phyloP scores from a whole-genome alignment of 495 filamentous ascomycete genomes.

The Pseudoneurospora amorphoporcata region DNA sequence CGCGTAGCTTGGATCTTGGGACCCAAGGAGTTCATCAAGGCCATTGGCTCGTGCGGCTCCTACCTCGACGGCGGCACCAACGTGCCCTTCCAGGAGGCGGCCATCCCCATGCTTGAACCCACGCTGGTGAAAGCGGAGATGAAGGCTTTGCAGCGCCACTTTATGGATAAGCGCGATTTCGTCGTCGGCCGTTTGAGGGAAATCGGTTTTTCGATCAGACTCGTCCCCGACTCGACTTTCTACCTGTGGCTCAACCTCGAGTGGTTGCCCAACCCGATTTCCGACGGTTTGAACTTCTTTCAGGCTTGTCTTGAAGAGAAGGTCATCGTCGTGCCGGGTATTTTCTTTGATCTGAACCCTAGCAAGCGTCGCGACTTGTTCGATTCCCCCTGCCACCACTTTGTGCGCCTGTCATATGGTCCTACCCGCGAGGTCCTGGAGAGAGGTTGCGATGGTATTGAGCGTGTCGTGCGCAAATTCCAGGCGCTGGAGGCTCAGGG shows the following conservation, averaged over 20 bases:
- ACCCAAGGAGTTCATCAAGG: constrained; percentile 92
- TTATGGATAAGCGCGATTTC: constrained; percentile 83
- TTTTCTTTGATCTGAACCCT: constrained; percentile 88
- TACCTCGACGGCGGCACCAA: constrained; percentile 97
- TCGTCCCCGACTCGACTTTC: constrained; percentile 81
- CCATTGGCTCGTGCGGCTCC: constrained; percentile 82
- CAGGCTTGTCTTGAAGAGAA: constrained; percentile 83
- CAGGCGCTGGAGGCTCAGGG: background rate
- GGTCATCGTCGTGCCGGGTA: constrained; percentile 90
- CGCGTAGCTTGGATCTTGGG: constrained; percentile 93
- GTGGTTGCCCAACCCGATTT: constrained; percentile 62
- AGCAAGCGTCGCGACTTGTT: constrained; percentile 83
- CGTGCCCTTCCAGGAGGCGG: constrained; percentile 90
- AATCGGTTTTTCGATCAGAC: constrained; percentile 76
- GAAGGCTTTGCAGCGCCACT: constrained; percentile 78
- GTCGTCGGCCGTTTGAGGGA: constrained; percentile 62
- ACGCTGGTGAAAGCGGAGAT: constrained; percentile 73
- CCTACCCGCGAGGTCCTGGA: constrained; percentile 79
- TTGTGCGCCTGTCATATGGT: constrained; percentile 84
- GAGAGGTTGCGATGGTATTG: constrained; percentile 81
- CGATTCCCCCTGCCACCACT: constrained; percentile 92
- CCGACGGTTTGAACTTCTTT: constrained; percentile 94
- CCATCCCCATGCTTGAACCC: constrained; percentile 84
- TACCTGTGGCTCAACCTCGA: constrained; percentile 59
- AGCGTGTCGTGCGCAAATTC: constrained; percentile 50